These are phyloP conservation scores for Acanthamoeba pearcei DNA, from an alignment of 208 protist species.

Conservation along the genomic window DNA sequence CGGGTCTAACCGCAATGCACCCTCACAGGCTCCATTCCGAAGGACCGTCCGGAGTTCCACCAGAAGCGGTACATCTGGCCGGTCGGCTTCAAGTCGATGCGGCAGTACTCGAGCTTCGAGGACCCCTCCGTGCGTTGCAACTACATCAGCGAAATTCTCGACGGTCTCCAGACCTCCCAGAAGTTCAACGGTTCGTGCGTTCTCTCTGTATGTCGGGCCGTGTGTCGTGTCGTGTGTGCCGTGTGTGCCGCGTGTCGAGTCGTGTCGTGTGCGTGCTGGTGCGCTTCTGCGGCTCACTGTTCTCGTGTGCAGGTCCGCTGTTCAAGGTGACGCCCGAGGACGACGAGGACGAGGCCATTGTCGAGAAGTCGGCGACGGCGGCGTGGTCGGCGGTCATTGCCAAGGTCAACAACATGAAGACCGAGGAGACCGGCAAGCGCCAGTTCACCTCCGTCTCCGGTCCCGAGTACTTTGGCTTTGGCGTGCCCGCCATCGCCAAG, in stretches of 20 bases:
- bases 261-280: too few relatives aligned
- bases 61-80: slow-evolving; percentile 75
- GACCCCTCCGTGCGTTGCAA: slow-evolving; percentile 44
- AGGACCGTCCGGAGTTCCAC: slow-evolving; percentile 68
- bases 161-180: slow-evolving; percentile 40
- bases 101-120: slow-evolving; percentile 61
- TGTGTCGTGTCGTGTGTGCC: too few relatives aligned
- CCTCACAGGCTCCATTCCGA: slow-evolving; percentile 5
- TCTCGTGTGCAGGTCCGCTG: slow-evolving; percentile 36
- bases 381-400: slow-evolving; percentile 66
- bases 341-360: slow-evolving; percentile 32
- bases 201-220: neutral
- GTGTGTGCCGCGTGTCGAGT: too few relatives aligned
- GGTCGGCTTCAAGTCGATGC: slow-evolving; percentile 66
- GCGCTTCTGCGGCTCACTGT: neutral
- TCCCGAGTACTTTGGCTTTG: slow-evolving; percentile 73
- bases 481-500: slow-evolving; percentile 64
- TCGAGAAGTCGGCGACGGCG: slow-evolving; percentile 67
- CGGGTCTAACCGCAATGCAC: neutral
- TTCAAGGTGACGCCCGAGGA: slow-evolving; percentile 69
- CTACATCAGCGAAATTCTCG: slow-evolving; percentile 68
- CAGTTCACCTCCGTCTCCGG: slow-evolving; percentile 74
- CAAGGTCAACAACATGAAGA: slow-evolving; percentile 74
- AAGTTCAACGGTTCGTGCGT: slow-evolving; percentile 33
- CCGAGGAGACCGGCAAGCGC: slow-evolving; percentile 63